Evolutionary conservation across 371 early-diverging fungal species (phyloP), one percentile per base, ranked within the genome.

Genomic region (Parasitella parasitica): DNA sequence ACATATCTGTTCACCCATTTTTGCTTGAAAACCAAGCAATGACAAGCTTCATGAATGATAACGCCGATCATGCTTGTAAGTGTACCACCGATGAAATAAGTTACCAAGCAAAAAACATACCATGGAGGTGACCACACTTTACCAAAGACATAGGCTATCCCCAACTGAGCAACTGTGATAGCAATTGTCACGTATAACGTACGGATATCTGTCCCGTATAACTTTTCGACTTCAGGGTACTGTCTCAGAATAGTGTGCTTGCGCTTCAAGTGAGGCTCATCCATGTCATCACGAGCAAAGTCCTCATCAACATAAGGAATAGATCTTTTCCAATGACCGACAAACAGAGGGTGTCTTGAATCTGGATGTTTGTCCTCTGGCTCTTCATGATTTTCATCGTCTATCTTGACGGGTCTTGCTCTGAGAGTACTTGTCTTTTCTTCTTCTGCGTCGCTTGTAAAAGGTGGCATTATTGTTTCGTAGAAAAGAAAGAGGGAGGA

Each of bases 191-290:
- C 76, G 66, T 87, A 88, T 58, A 89, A 76, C 0, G 97, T 94
- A 48, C 76, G 70, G 34, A 89, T 79, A 61, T 95, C 96, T 34
- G 85, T 81, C 49, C 97, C 95, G 63, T 91, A 93, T 27, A 97
- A 85, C 38, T 84, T 73, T 57, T 85, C 86, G 53, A 97, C 89
- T 63, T 96, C 91, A 12, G 97, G 96, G 69, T 97, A 84, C 62
- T 86, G 81, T 38, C 83, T 75, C 53, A 97, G 82, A 66, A 97
- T 94, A 65, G 91, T 88, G 35, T 84, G 80, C 77, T 92, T 91
- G 58, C 97, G 88, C 77, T 94, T 93, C 63, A 90, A 78, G 77
- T 97, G 98, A 27, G 98, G 98, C 71, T 97, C 97, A 70, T 97
- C 97, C 78, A 88, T 76, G 71, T 91, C 85, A 71, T 95, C 95